Conservation (phyloP, 306 rosid genomes). For the Inga oerstediana region DNA sequence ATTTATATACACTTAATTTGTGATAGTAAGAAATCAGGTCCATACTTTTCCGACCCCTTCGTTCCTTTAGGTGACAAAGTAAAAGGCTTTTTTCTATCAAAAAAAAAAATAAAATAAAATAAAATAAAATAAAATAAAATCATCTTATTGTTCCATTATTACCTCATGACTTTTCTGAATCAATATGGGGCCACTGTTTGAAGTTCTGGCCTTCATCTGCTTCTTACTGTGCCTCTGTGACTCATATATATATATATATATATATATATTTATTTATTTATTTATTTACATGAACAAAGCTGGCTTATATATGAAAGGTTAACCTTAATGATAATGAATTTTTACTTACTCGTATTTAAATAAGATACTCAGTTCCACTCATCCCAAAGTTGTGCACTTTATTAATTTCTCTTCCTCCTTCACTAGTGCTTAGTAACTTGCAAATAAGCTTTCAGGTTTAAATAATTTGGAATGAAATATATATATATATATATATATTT, state of each 20-base stretch:
- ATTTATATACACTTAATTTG: too few species aligned
- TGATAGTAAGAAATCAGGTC: not conserved
- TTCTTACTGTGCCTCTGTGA: not conserved
- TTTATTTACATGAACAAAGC: too few species aligned
- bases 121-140: too few species aligned
- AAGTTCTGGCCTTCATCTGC: slow-evolving; percentile 28
- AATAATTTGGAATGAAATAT: not conserved
- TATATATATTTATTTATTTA: not conserved
- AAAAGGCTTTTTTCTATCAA: not conserved
- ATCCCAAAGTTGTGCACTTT: slow-evolving; percentile 20
- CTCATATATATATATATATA: not conserved
- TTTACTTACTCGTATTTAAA: slow-evolving; percentile 37
- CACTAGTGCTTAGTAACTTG: not conserved
- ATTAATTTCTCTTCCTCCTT: not conserved
- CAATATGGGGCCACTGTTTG: slow-evolving; percentile 12
- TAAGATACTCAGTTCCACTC: slow-evolving; percentile 45
- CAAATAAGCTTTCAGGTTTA: not conserved
- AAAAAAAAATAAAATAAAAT: too few species aligned
- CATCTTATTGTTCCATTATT: not conserved
- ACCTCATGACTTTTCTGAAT: slow-evolving; percentile 1
- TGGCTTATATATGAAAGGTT: slow-evolving; percentile 2
- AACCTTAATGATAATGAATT: slow-evolving; percentile 41
- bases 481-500: not conserved
- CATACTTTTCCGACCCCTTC: not conserved
- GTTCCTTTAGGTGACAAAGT: slow-evolving; percentile 17